Evolutionary conservation across 441 rosid genomes (phyloP), one percentile per base, ranked within the genome.

Genomic region (Erodium chrysanthum): DNA sequence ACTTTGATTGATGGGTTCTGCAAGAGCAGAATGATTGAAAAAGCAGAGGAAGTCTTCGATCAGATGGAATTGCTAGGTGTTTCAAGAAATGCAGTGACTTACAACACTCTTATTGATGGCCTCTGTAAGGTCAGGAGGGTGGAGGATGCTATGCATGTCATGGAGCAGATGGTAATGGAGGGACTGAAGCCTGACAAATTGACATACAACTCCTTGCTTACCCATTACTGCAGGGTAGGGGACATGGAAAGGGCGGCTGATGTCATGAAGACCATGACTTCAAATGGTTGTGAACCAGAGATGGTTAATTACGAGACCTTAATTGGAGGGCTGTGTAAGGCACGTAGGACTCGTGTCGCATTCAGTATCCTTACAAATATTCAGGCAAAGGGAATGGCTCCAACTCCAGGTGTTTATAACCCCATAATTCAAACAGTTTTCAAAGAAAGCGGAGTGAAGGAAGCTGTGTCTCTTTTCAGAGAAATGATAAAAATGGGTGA

Each of bases 141-240:
- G 31, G 88, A 87, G 68, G 98, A 93, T 29, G 96, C 97, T 4
- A 84, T 90, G 65, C 88, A 86, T 74, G 83, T 93, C 65, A 93
- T 89, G 94, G 97, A 87, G 78, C 98, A 87, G 78, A 93, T 93
- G 98, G 75, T 89, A 75, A 92, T 88, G 95, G 97, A 89, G 71
- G 96, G 95, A 50, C 76, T 86, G 71, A 84, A 87, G 66, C 95
- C 97, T 17, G 95, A 90, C 76, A 93, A 90, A 66, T 89, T 86
- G 81, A 89, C 98, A 0, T 87, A 90, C 74, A 90, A 85, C 75
- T 90, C 97, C 21, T 74, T 93, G 79, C 91, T 93, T 15, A 74
- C 88, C 4, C 79, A 86, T 78, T 93, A 80, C 78, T 93, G 96
- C 78, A 85, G 83, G 77, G 78, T 52, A 5, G 92, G 96, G 27